These are phyloP conservation scores for Scleroderma citrinum DNA, from an alignment of 768 basidiomycete genomes.

Conservation along the genomic window DNA sequence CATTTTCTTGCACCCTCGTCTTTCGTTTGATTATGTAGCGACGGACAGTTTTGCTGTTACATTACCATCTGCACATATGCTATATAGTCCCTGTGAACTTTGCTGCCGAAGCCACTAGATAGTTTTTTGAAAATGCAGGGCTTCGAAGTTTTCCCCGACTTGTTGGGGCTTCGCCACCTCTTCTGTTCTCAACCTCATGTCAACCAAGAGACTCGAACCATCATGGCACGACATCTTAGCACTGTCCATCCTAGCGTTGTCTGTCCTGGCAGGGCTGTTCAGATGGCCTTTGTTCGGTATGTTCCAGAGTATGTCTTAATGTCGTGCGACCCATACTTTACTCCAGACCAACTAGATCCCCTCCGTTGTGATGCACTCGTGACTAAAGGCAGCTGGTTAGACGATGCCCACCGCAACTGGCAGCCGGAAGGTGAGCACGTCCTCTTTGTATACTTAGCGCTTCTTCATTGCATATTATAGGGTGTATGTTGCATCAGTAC, in stretches of 20 bases:
- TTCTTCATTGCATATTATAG: slow-evolving; percentile 32
- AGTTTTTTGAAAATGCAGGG: no score
- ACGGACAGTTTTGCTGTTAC: background rate
- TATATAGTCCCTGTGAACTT: no score
- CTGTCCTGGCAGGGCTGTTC: slow-evolving; percentile 38
- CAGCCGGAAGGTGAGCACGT: slow-evolving; percentile 65
- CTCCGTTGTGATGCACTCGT: slow-evolving; percentile 68
- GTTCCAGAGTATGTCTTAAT: slow-evolving; percentile 13
- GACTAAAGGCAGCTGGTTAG: slow-evolving; percentile 74
- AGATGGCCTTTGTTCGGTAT: slow-evolving; percentile 41
- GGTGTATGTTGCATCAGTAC: slow-evolving; percentile 76
- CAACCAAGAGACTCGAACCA: slow-evolving; percentile 33
- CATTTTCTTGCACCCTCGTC: no score
- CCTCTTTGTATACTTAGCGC: slow-evolving; percentile 18
- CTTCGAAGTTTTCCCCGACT: background rate
- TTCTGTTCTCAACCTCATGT: slow-evolving; percentile 13
- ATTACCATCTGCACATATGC: background rate
- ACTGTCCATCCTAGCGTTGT: slow-evolving; percentile 32
- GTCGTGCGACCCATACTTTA: slow-evolving; percentile 1
- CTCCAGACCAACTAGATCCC: slow-evolving; percentile 64
- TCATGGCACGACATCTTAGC: slow-evolving; percentile 49
- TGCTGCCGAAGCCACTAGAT: no score
- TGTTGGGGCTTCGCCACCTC: background rate
- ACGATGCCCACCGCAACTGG: slow-evolving; percentile 63
- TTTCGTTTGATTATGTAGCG: background rate